phyloP scores from a whole-genome alignment of 768 basidiomycete species.

The Dacryopinax primogenitus region DNA sequence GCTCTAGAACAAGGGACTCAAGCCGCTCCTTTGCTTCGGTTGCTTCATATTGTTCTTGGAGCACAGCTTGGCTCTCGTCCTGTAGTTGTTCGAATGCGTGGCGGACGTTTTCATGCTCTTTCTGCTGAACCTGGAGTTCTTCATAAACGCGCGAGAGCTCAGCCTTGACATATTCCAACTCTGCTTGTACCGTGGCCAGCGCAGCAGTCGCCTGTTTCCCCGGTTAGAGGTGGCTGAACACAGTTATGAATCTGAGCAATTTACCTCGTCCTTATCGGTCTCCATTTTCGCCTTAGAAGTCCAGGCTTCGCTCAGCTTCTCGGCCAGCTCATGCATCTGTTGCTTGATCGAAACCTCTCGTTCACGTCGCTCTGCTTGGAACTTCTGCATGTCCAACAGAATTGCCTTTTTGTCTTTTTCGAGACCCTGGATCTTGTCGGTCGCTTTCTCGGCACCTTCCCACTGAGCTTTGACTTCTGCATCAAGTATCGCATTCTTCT shows the following conservation, averaged over 20 bases:
- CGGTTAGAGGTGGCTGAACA: conserved; percentile 7
- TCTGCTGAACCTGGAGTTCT: conserved; percentile 40
- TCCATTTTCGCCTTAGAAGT: conserved; percentile 42
- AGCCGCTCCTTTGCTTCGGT: conserved; percentile 6
- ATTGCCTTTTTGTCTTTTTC: conserved; percentile 13
- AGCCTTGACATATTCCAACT: neutral
- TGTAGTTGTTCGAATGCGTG: conserved; percentile 29
- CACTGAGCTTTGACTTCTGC: conserved; percentile 59
- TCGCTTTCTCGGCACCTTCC: conserved; percentile 45
- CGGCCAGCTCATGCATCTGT: conserved; percentile 37
- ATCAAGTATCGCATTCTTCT: conserved; percentile 7
- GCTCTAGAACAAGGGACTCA: neutral
- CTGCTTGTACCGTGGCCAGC: neutral
- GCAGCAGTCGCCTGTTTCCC: neutral
- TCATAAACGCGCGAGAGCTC: conserved; percentile 35
- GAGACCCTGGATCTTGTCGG: conserved; percentile 28
- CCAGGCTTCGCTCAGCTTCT: conserved; percentile 42
- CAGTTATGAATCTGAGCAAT: neutral
- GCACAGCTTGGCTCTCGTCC: conserved; percentile 25
- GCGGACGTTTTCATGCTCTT: conserved; percentile 28
- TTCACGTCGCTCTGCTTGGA: conserved; percentile 27
- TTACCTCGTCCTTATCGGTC: conserved; percentile 44
- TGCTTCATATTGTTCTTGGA: conserved; percentile 46
- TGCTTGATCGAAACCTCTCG: conserved; percentile 30
- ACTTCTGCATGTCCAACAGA: conserved; percentile 11